These are phyloP conservation scores for Scedosporium boydii DNA, from an alignment of 2,329 filamentous ascomycete genomes.

Conservation along the genomic window DNA sequence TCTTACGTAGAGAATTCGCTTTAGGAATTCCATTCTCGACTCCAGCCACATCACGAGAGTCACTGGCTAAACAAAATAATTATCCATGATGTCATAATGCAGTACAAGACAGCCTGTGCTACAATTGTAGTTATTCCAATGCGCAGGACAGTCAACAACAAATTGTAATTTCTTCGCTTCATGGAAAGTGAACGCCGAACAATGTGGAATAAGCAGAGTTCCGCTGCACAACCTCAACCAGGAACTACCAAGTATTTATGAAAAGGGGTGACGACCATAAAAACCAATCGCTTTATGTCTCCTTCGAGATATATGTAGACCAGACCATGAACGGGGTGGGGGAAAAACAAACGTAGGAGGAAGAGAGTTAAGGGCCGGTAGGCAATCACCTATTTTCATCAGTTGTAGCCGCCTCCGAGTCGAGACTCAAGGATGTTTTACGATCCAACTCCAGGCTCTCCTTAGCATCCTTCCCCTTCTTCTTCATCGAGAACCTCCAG, in stretches of 20 bases:
- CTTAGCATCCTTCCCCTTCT: constrained; percentile 47
- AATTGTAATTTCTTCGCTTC: not conserved
- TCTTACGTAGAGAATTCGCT: too few species aligned
- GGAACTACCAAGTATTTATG: not conserved
- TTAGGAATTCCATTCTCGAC: too few species aligned
- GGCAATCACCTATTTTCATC: constrained; percentile 4
- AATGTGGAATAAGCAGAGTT: not conserved
- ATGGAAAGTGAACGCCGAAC: not conserved
- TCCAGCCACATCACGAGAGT: too few species aligned
- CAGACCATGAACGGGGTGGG: not conserved
- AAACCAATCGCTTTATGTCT: too few species aligned
- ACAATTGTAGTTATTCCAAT: too few species aligned
- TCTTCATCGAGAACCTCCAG: constrained; percentile 51
- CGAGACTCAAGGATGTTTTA: constrained; percentile 2
- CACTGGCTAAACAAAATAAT: too few species aligned
- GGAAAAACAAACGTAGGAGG: not conserved
- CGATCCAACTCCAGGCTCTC: constrained; percentile 44
- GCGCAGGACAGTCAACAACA: not conserved
- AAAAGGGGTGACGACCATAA: too few species aligned
- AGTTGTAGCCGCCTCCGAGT: constrained; percentile 18
- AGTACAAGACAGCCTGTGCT: too few species aligned
- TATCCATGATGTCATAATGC: too few species aligned
- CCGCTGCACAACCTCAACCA: not conserved
- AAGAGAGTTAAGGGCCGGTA: too few species aligned
- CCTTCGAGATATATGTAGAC: too few species aligned